Conservation (phyloP, 768 basidiomycete species). For the Hydnum rufescens region DNA sequence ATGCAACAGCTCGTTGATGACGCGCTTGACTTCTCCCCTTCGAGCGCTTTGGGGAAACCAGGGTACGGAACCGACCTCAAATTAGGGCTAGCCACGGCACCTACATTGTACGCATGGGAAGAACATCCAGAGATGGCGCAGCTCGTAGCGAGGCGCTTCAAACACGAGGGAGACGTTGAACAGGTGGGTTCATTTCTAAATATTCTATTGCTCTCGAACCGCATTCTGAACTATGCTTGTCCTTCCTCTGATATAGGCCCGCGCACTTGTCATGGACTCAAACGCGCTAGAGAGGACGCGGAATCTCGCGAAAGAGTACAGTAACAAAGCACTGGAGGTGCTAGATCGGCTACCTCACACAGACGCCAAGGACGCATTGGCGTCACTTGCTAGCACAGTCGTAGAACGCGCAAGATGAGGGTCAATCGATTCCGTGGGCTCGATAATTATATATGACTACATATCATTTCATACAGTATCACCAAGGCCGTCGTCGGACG, state of each 20-base stretch:
- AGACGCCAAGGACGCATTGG: conserved; percentile 58
- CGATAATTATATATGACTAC: too few species aligned
- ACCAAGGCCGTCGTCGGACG: too few species aligned
- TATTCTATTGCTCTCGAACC: neutral
- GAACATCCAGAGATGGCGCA: conserved; percentile 57
- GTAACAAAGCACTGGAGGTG: conserved; percentile 52
- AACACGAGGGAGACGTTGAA: conserved; percentile 59
- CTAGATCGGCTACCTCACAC: conserved; percentile 58
- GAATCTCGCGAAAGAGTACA: conserved; percentile 54
- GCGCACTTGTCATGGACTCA: conserved; percentile 43
- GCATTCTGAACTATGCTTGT: too few species aligned
- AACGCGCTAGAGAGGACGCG: conserved; percentile 64
- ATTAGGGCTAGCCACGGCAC: conserved; percentile 70
- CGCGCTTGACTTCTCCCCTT: conserved; percentile 78
- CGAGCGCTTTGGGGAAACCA: conserved; percentile 71
- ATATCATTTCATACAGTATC: too few species aligned
- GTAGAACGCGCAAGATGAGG: conserved; percentile 24
- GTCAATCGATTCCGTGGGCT: neutral
- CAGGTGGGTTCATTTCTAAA: conserved; percentile 26
- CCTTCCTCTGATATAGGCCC: conserved; percentile 30
- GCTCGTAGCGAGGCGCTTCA: conserved; percentile 63
- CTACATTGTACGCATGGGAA: conserved; percentile 71
- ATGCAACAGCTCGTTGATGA: conserved; percentile 73
- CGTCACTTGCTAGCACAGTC: conserved; percentile 47
- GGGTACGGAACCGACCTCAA: conserved; percentile 60